Evolutionary conservation across 805 yeast species (phyloP), one percentile per base, ranked within the genome.

Genomic region (Hanseniaspora occidentalis): DNA sequence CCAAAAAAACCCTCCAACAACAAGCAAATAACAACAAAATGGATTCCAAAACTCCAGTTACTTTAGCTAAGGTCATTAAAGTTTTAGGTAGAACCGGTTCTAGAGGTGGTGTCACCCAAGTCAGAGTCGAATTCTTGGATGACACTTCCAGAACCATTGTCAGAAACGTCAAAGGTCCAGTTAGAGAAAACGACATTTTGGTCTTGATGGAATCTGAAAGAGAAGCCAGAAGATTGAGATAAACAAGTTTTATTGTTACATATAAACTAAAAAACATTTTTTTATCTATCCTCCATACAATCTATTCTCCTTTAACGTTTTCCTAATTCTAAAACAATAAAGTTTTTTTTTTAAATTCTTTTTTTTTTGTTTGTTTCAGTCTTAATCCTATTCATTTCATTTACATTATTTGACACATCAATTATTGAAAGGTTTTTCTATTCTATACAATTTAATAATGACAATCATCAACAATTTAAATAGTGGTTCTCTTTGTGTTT

Each of bases 51-150:
- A 78, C 84, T 71, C 95, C 95, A 68, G 96, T 89, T 65, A 92
- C 95, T 77, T 84, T 89, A 73, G 98, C 97, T 69, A 89, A 89
- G 79, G 98, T 89, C 67, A 85, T 85, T 74, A 92, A 89, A 78
- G 97, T 89, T 70, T 79, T 89, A 73, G 97, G 97, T 71, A 89
- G 98, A 76, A 89, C 98, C 81, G 98, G 98, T 70, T 89, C 98
- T 70, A 89, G 97, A 77, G 97, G 97, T 83, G 96, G 96, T 78
- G 95, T 84, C 71, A 84, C 95, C 73, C 95, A 84, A 73, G 95
- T 85, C 72, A 84, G 95, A 72, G 95, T 84, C 65, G 95, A 84
- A 73, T 85, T 84, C 80, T 75, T 84, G 67, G 95, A 85, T 65
- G 95, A 85, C 69, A 75, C 88, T 64, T 75, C 92, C 71, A 83